Conservation (phyloP, 352 stramenopile species). For the Plasmopara halstedii region DNA sequence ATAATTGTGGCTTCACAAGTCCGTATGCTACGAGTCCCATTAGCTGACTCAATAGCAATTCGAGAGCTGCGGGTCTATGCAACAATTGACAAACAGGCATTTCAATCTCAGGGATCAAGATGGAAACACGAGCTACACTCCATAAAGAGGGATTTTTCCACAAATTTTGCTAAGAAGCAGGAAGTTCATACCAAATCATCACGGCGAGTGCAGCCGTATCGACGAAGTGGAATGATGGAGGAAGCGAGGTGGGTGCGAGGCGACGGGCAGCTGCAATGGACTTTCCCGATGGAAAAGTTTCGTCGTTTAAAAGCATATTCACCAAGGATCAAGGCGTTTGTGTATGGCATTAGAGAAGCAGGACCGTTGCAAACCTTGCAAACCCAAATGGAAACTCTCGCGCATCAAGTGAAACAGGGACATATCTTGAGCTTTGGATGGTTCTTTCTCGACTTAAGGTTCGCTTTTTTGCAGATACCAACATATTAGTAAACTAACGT, state of each 20-base stretch:
- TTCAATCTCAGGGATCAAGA: constrained; percentile 37
- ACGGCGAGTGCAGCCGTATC: constrained; percentile 2
- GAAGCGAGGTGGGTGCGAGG: constrained; percentile 43
- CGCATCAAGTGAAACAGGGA: constrained; percentile 21
- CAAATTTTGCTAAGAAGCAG: not conserved
- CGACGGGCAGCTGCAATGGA: constrained; percentile 51
- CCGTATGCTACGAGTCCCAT: constrained; percentile 38
- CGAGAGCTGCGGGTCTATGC: constrained; percentile 55
- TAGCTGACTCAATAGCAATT: constrained; percentile 24
- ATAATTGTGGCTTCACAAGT: constrained; percentile 31
- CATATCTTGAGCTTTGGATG: constrained; percentile 61
- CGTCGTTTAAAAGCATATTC: constrained; percentile 55
- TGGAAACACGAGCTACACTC: constrained; percentile 42
- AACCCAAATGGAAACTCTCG: constrained; percentile 9
- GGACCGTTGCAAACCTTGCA: constrained; percentile 7
- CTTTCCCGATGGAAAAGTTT: constrained; percentile 50
- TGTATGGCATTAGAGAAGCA: constrained; percentile 49
- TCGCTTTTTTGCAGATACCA: not conserved
- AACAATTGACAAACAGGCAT: constrained; percentile 39
- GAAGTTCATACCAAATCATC: not conserved
- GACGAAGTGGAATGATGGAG: constrained; percentile 40
- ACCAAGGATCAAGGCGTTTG: constrained; percentile 59
- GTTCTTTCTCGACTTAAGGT: constrained; percentile 80
- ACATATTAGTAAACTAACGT: not conserved
- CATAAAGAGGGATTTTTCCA: not conserved